These are phyloP conservation scores for Paramecium octaurelia DNA, from an alignment of 73 alveolate genomes.

Conservation along the genomic window DNA sequence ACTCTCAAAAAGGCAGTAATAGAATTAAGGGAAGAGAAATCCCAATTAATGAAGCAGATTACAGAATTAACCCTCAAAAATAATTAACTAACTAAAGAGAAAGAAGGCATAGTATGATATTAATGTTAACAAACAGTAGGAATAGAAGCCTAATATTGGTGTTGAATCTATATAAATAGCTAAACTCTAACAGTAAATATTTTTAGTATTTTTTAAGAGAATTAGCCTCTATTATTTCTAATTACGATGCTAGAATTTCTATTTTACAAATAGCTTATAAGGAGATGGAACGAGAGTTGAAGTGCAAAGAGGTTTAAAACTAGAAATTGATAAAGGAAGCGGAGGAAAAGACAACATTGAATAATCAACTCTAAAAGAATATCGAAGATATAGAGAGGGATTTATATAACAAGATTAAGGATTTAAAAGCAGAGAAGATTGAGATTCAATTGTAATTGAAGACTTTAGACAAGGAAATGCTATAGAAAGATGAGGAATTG, in stretches of 20 bases:
- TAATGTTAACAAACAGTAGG: background rate
- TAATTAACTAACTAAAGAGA: background rate
- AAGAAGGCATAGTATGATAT: background rate
- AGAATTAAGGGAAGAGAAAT: constrained; percentile 12
- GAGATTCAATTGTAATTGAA: background rate
- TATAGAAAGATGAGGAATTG: background rate
- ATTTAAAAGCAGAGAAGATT: background rate
- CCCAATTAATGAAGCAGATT: background rate
- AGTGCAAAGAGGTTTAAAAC: background rate
- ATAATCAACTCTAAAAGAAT: background rate
- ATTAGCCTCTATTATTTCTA: background rate
- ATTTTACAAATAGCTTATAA: background rate
- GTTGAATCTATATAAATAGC: background rate
- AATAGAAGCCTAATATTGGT: background rate
- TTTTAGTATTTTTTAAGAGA: background rate
- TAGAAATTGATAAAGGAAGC: background rate
- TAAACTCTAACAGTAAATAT: background rate
- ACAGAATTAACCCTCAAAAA: background rate
- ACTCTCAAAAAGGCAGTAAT: constrained; percentile 25
- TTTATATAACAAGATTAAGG: background rate
- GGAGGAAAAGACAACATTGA: background rate
- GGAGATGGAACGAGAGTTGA: background rate
- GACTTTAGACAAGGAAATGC: background rate
- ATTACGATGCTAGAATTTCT: constrained; percentile 8
- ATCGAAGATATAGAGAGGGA: constrained; percentile 28